Evolutionary conservation across 495 filamentous ascomycete species (phyloP), one percentile per base, ranked within the genome.

Genomic region (Acidomyces sp.): DNA sequence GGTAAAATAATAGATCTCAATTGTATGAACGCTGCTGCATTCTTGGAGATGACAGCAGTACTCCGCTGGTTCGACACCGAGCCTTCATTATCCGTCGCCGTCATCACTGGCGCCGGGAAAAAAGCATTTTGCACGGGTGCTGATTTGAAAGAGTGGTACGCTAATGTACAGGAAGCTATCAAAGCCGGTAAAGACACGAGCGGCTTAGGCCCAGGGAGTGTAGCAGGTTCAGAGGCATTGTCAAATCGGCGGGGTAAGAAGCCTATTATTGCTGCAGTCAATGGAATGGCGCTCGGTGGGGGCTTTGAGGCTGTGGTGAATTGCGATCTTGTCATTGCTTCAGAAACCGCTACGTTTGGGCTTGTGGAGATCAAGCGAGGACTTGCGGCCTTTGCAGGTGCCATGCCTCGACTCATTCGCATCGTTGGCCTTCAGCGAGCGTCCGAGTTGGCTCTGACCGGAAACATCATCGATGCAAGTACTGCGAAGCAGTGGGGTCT

Each of bases 251-350:
- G 17, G 34, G 73, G 68, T 12, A 64, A 66, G 41, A 77, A 77
- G 40, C 82, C 82, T 12, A 64, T 88, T 24, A 76, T 88, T 39
- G 72, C 72, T 7, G 82, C 82, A 4, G 76, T 86, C 21, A 78
- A 83, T 53, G 82, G 82, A n/a, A 55, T 76, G n/a, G 74, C 72
- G 46, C 64, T 80, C 41, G 82, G 82, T 11, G 82, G 82, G 32
- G 82, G 82, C 2, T 71, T 74, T 42, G 82, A 88, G 60, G 78
- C 82, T 62, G 60, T 72, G 2, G 62, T 75, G 3, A 85, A 85
- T 43, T 72, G 70, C 53, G 82, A 87, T 59, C 52, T 86, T 4
- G 70, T 82, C 0, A 39, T 85, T 19, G 79, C 79, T 13, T 60
- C 67, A 3, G 43, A 55, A 7, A 41, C 48, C 3, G 75, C 77